Percentiles rank a stretch among this genome's conserved stretches.
Conservation (phyloP, 1,284 basidiomycete species). For the Pholiota adiposa region DNA sequence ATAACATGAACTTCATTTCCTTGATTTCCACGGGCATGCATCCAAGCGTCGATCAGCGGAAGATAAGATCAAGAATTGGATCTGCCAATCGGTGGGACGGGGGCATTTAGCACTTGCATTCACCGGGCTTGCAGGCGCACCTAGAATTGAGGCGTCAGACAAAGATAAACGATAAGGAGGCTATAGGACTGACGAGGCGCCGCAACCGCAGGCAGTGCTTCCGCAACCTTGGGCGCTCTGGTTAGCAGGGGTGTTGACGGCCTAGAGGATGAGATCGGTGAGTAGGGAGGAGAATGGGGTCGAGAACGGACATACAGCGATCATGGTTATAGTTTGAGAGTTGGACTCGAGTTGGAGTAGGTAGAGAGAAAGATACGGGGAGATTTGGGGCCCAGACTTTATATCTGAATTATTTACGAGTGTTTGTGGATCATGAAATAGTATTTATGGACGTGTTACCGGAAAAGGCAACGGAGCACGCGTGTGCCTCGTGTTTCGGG, state of each 20-base stretch:
- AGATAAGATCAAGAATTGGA: not conserved
- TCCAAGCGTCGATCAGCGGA: not conserved
- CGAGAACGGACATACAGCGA: constrained; percentile 32
- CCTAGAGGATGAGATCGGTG: constrained; percentile 30
- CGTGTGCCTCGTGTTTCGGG: constrained; percentile 44
- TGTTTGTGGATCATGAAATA: constrained; percentile 21
- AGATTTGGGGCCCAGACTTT: constrained; percentile 8
- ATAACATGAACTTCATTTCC: constrained; percentile 1
- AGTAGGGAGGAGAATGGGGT: not conserved
- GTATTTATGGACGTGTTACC: constrained; percentile 7
- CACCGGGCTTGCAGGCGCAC: constrained; percentile 58
- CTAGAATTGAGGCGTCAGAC: constrained; percentile 32
- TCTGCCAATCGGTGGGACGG: not conserved
- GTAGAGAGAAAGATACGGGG: constrained; percentile 17
- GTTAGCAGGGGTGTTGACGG: constrained; percentile 46
- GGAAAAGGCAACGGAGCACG: constrained; percentile 27
- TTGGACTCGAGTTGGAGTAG: constrained; percentile 17
- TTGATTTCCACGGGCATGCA: not conserved
- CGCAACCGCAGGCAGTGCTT: constrained; percentile 53
- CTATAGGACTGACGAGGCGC: constrained; percentile 42
- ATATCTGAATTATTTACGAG: constrained; percentile 22
- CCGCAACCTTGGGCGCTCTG: constrained; percentile 47
- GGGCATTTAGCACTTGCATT: constrained; percentile 61
- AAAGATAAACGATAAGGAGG: not conserved
- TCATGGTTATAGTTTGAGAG: constrained; percentile 28